Percentiles rank a stretch among this genome's conserved stretches.
phyloP scores from a whole-genome alignment of 2,329 filamentous ascomycete genomes.

The Cercospora sesami region DNA sequence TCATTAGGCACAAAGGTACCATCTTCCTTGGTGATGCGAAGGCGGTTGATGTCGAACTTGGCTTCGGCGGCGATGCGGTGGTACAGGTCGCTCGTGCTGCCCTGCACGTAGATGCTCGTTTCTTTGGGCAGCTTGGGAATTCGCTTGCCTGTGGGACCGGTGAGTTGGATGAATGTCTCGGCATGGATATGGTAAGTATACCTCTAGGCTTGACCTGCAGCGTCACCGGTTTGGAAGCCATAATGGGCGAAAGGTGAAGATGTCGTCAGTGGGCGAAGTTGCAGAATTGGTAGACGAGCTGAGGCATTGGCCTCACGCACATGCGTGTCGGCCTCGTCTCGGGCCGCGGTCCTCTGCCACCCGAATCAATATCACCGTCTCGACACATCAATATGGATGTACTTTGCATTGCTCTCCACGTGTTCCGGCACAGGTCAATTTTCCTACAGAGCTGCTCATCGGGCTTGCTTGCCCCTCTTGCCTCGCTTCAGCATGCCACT shows the following conservation, averaged over 20 bases:
- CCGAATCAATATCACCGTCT: neutral
- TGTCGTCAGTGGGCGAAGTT: neutral
- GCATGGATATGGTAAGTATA: constrained; percentile 27
- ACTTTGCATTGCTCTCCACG: neutral
- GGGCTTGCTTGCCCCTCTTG: neutral
- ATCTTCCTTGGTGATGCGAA: constrained; percentile 66
- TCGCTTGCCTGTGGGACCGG: constrained; percentile 54
- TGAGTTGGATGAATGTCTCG: constrained; percentile 13
- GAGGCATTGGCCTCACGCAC: constrained; percentile 5
- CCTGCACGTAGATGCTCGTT: constrained; percentile 53
- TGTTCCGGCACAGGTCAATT: neutral
- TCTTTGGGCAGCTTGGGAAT: constrained; percentile 61
- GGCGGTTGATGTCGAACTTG: constrained; percentile 57
- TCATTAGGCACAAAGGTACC: constrained; percentile 59
- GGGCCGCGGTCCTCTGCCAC: neutral
- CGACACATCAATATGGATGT: neutral
- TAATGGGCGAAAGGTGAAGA: constrained; percentile 22
- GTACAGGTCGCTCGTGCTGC: constrained; percentile 58
- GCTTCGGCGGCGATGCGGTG: constrained; percentile 56
- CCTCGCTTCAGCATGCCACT: neutral
- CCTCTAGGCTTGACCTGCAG: constrained; percentile 50
- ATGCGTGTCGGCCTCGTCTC: constrained; percentile 7
- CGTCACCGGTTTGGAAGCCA: constrained; percentile 47
- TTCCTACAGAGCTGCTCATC: neutral
- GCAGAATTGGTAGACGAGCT: neutral